phyloP scores from a whole-genome alignment of 371 early-diverging fungal species.

The Mortierella sp. region DNA sequence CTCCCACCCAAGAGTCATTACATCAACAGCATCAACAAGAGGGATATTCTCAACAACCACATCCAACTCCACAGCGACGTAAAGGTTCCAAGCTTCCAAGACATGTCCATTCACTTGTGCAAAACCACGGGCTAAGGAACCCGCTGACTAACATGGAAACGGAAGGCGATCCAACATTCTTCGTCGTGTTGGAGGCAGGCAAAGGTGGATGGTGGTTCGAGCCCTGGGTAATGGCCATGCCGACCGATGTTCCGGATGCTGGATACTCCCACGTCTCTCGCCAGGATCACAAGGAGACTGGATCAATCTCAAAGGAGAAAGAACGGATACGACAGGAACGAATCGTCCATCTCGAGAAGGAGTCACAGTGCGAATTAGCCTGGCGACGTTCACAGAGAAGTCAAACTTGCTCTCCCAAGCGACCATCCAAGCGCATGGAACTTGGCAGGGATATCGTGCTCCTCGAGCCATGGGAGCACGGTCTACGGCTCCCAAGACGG shows the following conservation, averaged over 20 bases:
- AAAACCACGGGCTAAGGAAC: constrained; percentile 32
- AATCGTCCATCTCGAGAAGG: constrained; percentile 32
- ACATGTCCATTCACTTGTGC: constrained; percentile 36
- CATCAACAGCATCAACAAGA: constrained; percentile 3
- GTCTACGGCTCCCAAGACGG: constrained; percentile 24
- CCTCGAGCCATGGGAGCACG: constrained; percentile 36
- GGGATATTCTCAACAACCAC: background rate
- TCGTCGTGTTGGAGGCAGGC: constrained; percentile 34
- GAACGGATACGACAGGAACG: constrained; percentile 40
- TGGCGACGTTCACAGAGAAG: constrained; percentile 49
- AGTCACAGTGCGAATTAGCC: constrained; percentile 37
- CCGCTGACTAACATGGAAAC: constrained; percentile 48
- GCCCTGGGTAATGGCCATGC: constrained; percentile 35
- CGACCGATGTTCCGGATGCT: constrained; percentile 2
- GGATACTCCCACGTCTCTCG: background rate
- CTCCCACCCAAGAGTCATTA: background rate
- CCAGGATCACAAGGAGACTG: constrained; percentile 7
- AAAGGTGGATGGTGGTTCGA: constrained; percentile 52
- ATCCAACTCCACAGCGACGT: background rate
- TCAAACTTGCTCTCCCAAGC: constrained; percentile 1
- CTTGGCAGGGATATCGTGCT: constrained; percentile 30
- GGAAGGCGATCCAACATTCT: constrained; percentile 47
- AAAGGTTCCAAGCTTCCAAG: constrained; percentile 9
- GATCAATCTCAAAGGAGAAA: constrained; percentile 32
- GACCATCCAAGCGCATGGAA: constrained; percentile 17